A percentile compares a stretch with the other conserved stretches of the same genome.
Conservation (phyloP, 768 basidiomycete species). For the Sporobolomyces phaffii region DNA sequence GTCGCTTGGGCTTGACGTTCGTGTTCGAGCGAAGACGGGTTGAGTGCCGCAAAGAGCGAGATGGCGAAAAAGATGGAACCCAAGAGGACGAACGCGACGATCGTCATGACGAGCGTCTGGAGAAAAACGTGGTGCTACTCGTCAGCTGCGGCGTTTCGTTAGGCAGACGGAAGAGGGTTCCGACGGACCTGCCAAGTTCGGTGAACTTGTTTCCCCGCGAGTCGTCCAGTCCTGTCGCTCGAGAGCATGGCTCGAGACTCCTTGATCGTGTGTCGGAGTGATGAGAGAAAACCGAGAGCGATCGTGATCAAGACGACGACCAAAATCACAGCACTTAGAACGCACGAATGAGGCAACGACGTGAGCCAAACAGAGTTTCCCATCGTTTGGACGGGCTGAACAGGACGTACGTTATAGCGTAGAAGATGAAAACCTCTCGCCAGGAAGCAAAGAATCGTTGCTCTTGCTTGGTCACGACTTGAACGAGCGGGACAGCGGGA, state of each 20-base stretch:
- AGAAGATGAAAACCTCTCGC: background rate
- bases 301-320: conserved; percentile 3
- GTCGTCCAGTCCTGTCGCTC: background rate
- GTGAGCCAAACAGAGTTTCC: background rate
- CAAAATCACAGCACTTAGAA: background rate
- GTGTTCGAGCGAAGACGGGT: background rate
- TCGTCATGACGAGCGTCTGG: conserved; percentile 6
- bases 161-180: too few species aligned
- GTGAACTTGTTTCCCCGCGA: background rate
- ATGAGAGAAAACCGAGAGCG: background rate
- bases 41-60: background rate
- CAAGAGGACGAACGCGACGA: background rate
- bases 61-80: conserved; percentile 1
- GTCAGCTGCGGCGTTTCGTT: too few species aligned
- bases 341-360: background rate
- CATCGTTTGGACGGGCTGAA: background rate
- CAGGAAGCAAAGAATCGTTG: background rate
- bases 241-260: background rate
- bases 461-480: background rate
- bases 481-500: background rate
- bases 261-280: background rate
- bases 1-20: background rate
- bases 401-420: background rate
- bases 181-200: conserved; percentile 1
- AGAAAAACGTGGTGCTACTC: too few species aligned